Base-by-base conservation (phyloP, 1,284 basidiomycete genomes). In the Pisolithus thermaeus region DNA sequence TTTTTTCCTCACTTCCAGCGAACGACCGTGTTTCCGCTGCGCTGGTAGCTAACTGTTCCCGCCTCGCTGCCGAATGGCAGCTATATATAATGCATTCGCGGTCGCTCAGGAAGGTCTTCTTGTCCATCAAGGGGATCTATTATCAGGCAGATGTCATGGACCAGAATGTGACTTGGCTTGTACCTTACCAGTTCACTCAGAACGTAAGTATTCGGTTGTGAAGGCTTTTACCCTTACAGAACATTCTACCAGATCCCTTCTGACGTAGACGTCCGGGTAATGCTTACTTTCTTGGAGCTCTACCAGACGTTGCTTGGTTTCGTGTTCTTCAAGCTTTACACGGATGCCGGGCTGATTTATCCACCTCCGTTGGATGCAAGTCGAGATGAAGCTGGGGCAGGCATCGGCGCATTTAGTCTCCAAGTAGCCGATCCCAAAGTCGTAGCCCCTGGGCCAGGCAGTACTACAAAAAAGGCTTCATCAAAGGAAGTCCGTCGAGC, bases 61-160 rank as follows among this genome's bases (percentile, higher is more conserved):
- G 92, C 45, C 79, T 99, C 37, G 83, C 92, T 18, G 83, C 89
- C 27, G 92, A 95, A 76, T 96, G 92, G 93, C 92, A 97, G 69
- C 76, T 97, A 39, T 99, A 96, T 73, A 80, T 97, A 46, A 94
- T 98, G 83, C 90, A 92, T 64, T 86, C 92, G 1, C 81, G 80
- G 60, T 80, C 89, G 8, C 78, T 99, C 39, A 83, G 90, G 54
- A 97, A 97, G 72, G 83, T 90, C 30, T 99, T 99, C 74, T 78
- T 99, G 52, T 96, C 93, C 47, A 97, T 99, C 72, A 99, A 99
- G 73, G 97, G 97, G 44, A 84, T 99, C 53, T 99, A 99, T 72
- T 98, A 97, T 72, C 96, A 99, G 72, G 94, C 92, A 12, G 92
- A 97, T 66, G 81, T 98, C 28, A 83, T 91, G 75, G 95, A 93